Base-by-base conservation (phyloP, 1,284 basidiomycete genomes). In the Pascua guehoae region DNA sequence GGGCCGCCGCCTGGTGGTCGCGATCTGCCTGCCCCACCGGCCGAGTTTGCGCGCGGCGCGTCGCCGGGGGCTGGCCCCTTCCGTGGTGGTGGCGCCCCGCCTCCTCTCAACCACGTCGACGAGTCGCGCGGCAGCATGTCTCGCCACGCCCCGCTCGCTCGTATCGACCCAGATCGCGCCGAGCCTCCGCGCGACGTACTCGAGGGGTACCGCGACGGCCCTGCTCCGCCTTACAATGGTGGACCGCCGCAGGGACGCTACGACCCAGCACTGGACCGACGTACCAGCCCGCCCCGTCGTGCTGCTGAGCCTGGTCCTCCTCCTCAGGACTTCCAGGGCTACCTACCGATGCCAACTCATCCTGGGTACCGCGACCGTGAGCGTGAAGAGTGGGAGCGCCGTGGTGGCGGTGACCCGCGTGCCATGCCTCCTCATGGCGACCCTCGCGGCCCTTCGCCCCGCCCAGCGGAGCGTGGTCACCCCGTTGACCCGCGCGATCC, bases 101-200 rank as follows among this genome's bases (percentile, higher is more conserved):
- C 76, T 9, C 76, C 76, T 8, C 64, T 76, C 11, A 55, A 64
- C 24, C 67, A 67, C 18, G 73, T 74, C 39, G 74, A 76, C 58
- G 74, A 76, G 56, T 63, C 62, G 11, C 65, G 74, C 47, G 74
- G 74, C 3, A 51, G 60, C 36, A 73, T 76, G 74, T 63, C 74
- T 12, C 65, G 73, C 47, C 86, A 88, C 61, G 84, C 87, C 0
- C 86, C 84, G 2, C 79, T 93, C 17, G 89, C 88, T 2, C 82
- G 89, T 0, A 93, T 93, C 86, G 89, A 92, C 15, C 82, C 88
- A 7, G 88, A 91, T 56, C 81, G 85, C n/a, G 81, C 81, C 12
- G 57, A 58, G 48, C 24, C 24, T 32, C 58, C 56, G 2, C 55
- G 58, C 24, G 60, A 62, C 44, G 41, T 58, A 40, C 61, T 55